phyloP scores from a whole-genome alignment of 257 asterid genomes.

The Avicennia marina region DNA sequence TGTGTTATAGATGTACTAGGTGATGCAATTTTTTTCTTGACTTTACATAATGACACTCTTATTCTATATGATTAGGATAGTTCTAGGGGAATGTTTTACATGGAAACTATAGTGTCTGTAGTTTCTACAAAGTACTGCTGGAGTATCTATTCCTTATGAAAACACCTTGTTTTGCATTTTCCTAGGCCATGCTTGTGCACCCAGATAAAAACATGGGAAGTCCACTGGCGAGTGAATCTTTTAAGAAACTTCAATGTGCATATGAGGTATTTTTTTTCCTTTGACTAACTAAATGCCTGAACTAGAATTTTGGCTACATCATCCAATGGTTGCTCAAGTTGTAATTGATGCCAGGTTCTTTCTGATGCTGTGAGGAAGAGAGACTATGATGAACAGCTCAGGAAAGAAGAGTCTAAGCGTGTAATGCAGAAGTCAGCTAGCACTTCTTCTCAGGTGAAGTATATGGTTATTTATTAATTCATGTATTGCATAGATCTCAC shows the following conservation, averaged over 20 bases:
- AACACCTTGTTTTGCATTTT: not conserved
- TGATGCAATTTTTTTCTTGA: not conserved
- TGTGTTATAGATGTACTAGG: not conserved
- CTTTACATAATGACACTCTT: too few species aligned
- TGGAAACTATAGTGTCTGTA: too few species aligned
- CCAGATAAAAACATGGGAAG: slow-evolving; percentile 99
- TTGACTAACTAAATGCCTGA: slow-evolving; percentile 15
- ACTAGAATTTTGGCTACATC: slow-evolving; percentile 13
- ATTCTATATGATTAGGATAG: too few species aligned
- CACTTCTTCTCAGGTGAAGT: slow-evolving; percentile 70
- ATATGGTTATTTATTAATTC: not conserved
- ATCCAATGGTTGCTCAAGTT: slow-evolving; percentile 25
- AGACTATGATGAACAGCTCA: slow-evolving; percentile 93
- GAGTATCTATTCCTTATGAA: not conserved
- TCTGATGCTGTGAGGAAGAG: slow-evolving; percentile 89
- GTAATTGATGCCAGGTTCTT: slow-evolving; percentile 58
- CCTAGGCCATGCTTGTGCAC: slow-evolving; percentile 97
- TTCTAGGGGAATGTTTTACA: too few species aligned
- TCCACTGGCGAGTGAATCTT: slow-evolving; percentile 88
- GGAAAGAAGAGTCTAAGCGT: slow-evolving; percentile 76
- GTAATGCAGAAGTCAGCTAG: slow-evolving; percentile 81
- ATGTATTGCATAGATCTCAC: not conserved
- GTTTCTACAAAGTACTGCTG: slow-evolving; percentile 41
- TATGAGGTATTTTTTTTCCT: slow-evolving; percentile 62
- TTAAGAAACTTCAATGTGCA: slow-evolving; percentile 96